Evolutionary conservation across 2,329 filamentous ascomycete species (phyloP), one percentile per base, ranked within the genome.

Genomic region (Orbilia ellipsospora): DNA sequence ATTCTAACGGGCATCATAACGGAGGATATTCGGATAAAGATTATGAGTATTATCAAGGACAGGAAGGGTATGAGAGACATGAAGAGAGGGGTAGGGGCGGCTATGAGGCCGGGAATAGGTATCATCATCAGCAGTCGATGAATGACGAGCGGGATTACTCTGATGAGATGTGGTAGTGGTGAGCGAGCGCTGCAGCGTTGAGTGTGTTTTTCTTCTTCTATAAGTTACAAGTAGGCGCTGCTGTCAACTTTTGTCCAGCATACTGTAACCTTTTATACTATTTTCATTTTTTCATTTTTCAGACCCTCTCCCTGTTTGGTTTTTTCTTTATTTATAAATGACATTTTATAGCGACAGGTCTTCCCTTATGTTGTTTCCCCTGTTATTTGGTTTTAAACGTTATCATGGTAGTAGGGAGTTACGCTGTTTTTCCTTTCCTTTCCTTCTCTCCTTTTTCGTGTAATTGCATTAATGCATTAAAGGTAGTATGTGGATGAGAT

Each of bases 81-180:
- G 61, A 57, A 26, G 55, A 23, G 42, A 13, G 40, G 63, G 50
- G 57, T 6, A 45, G 65, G 8, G 67, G 62, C 10, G 63, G 63
- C 16, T 67, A 61, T 10, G 63, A 59, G 13, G 40, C 20, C 15
- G 72, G 68, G 56, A 77, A 56, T 50, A 69, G 77, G 48, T 77
- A 77, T 73, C 62, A 77, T 69, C 68, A 69, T 56, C 62, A 73
- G 42, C 68, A 68, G 20, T 57, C 61, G 28, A 74, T 69, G 74
- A 67, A 64, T 26, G 56, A 68, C 60, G 68, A 70, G 18, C 45
- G 63, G 36, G 66, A 64, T 56, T 68, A 73, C 8, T 55, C 65
- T 15, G 78, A 79, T 76, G 77, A 78, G 63, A 79, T 78, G 78
- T 78, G 78, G 78, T 78, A 65, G 62, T 52, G n/a, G 23, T 4